Evolutionary conservation across 768 basidiomycete species (phyloP), one percentile per base, ranked within the genome.

Genomic region (Suillus americanus): DNA sequence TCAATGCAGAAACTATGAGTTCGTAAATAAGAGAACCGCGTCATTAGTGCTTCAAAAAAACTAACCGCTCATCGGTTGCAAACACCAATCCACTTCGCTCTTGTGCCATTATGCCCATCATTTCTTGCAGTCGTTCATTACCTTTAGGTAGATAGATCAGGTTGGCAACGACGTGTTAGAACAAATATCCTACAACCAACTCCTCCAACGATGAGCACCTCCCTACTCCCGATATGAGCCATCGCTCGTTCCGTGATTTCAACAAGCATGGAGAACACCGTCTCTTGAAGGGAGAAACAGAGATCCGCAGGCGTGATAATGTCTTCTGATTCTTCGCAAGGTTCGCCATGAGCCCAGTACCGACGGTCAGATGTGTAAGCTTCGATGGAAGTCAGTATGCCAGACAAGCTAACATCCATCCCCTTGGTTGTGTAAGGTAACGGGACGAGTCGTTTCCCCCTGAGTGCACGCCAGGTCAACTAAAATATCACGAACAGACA

Each of bases 171-270:
- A 16, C 48, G 48, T 16, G 16, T 3, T n/a, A 37, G 16, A 18
- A 50, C 37, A 35, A 14, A 60, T 28, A 33, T 85, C 94, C 81
- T 76, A 97, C 97, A 95, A n/a, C 97, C 97, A n/a, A 99, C 97
- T 40, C 97, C 97, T 4, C 97, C 97, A 9, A 99, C 97, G 62
- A 99, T 95, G 46, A 99, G 84, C 1, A 98, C 96, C 71, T 99
- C 96, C 75, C 86, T 94, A 70, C 94, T 97, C 13, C 92, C 92
- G 25, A 98, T 96, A 76, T 99, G 97, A 35, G 97, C 97, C 97
- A 99, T 98, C 12, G 97, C 97, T 45, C 97, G 84, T 76, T 99
- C 97, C 0, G 97, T 99, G 65, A 98, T 99, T 78, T 99, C 97
- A 18, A 99, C 97, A 3, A 99, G 83, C 97, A 99, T 99, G 0